Percentiles rank a stretch among this genome's conserved stretches.
Conservation (phyloP, 768 basidiomycete genomes). For the Mycena amicta region DNA sequence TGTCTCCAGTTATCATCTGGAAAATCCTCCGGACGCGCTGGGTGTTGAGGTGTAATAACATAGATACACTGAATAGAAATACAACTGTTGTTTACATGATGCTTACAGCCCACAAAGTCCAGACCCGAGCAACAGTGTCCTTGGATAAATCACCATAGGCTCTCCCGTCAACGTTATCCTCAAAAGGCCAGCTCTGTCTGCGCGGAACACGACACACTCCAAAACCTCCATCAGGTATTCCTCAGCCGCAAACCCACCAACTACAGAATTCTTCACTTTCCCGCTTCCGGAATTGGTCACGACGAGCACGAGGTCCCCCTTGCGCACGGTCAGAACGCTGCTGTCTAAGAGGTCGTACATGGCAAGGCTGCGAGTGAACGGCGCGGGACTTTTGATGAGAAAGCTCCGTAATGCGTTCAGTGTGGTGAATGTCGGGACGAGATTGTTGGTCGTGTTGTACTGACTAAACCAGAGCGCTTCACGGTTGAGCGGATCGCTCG, state of each 20-base stretch:
- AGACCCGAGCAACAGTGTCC: conserved; percentile 5
- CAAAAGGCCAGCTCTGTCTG: conserved; percentile 41
- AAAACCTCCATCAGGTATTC: conserved; percentile 46
- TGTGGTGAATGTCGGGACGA: conserved; percentile 37
- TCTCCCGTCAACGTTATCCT: conserved; percentile 35
- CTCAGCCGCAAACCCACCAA: conserved; percentile 30
- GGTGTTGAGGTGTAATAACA: no score
- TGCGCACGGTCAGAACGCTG: conserved; percentile 11
- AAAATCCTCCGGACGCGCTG: no score
- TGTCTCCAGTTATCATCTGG: no score
- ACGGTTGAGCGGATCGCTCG: conserved; percentile 55
- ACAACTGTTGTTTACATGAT: no score
- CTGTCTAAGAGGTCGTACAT: conserved; percentile 3
- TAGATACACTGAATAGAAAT: neutral
- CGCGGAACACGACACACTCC: conserved; percentile 36
- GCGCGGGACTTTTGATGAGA: conserved; percentile 39
- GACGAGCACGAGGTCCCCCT: conserved; percentile 27
- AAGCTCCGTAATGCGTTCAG: conserved; percentile 41
- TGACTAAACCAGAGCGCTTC: conserved; percentile 57
- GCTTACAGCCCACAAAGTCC: conserved; percentile 12
- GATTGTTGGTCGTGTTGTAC: conserved; percentile 43
- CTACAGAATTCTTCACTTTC: neutral
- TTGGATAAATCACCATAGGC: conserved; percentile 37
- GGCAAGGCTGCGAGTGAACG: conserved; percentile 44
- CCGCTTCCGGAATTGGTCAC: conserved; percentile 41